Evolutionary conservation across 2,329 filamentous ascomycete species (phyloP).

Genomic region (Passalora sequoiae): DNA sequence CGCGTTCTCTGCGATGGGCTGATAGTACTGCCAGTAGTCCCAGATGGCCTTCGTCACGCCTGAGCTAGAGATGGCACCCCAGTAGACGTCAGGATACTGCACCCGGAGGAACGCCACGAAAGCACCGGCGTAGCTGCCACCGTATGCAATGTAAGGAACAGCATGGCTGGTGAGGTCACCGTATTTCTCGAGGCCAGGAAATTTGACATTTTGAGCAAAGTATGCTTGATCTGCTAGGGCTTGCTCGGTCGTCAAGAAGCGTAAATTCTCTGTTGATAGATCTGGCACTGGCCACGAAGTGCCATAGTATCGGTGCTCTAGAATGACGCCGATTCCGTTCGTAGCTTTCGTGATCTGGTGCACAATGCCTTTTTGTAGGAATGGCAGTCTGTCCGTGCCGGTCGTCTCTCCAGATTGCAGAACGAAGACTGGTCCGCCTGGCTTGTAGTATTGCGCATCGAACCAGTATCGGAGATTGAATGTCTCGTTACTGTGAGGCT

Average conservation of each 20-base stretch:
- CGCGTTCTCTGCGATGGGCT: slow-evolving; percentile 53
- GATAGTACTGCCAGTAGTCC: slow-evolving; percentile 63
- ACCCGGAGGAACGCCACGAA: slow-evolving; percentile 72
- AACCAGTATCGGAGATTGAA: slow-evolving; percentile 80
- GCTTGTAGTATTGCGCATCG: slow-evolving; percentile 67
- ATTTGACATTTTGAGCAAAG: slow-evolving; percentile 68
- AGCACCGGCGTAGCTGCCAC: slow-evolving; percentile 76
- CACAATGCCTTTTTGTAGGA: slow-evolving; percentile 72
- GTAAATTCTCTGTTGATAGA: slow-evolving; percentile 63
- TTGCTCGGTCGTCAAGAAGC: slow-evolving; percentile 80
- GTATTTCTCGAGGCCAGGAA: slow-evolving; percentile 61
- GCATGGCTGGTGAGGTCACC: slow-evolving; percentile 59
- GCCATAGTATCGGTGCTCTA: slow-evolving; percentile 87
- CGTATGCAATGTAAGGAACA: slow-evolving; percentile 72
- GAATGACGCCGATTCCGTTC: slow-evolving; percentile 68
- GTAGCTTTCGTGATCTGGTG: slow-evolving; percentile 65
- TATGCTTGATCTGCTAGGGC: slow-evolving; percentile 75
- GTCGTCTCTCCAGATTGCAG: slow-evolving; percentile 67
- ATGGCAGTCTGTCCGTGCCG: slow-evolving; percentile 59
- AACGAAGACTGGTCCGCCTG: slow-evolving; percentile 75
- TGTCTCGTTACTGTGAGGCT: slow-evolving; percentile 63
- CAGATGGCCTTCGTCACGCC: slow-evolving; percentile 70
- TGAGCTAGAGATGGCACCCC: slow-evolving; percentile 72
- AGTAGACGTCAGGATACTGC: slow-evolving; percentile 72
- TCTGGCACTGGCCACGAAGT: slow-evolving; percentile 64